Percentiles rank a stretch among this genome's conserved stretches.
Evolutionary conservation across 352 stramenopile species (phyloP).

Genomic region (Phytophthora palmivora): DNA sequence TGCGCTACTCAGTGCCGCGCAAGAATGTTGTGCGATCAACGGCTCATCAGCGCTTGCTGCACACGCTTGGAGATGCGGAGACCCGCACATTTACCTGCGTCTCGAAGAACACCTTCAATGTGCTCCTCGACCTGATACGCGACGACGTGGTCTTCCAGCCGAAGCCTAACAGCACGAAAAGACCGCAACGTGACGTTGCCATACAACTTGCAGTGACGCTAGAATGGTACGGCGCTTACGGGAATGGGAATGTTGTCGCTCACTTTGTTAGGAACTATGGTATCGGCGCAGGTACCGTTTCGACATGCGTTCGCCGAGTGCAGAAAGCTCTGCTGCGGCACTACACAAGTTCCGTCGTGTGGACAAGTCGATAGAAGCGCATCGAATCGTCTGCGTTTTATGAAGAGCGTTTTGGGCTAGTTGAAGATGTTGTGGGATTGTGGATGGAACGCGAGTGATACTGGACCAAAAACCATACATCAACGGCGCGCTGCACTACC

Average conservation of each 20-base stretch:
- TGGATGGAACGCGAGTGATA: too few species aligned
- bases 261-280: too few species aligned
- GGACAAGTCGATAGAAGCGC: neutral
- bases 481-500: neutral
- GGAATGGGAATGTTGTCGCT: conserved; percentile 12
- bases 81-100: neutral
- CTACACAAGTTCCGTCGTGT: conserved; percentile 1
- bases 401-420: too few species aligned
- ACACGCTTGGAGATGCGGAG: neutral
- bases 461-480: too few species aligned
- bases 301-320: neutral
- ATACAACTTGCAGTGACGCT: conserved; percentile 8
- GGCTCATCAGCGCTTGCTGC: neutral
- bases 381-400: too few species aligned
- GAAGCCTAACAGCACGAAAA: neutral
- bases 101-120: neutral
- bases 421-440: too few species aligned
- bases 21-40: neutral
- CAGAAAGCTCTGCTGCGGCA: neutral
- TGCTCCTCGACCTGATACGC: neutral
- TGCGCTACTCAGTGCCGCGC: neutral
- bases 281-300: neutral
- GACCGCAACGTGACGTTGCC: neutral
- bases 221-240: conserved; percentile 4
- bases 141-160: neutral